Conservation (phyloP, 331 rosid species). For the Pyrus hybrid region DNA sequence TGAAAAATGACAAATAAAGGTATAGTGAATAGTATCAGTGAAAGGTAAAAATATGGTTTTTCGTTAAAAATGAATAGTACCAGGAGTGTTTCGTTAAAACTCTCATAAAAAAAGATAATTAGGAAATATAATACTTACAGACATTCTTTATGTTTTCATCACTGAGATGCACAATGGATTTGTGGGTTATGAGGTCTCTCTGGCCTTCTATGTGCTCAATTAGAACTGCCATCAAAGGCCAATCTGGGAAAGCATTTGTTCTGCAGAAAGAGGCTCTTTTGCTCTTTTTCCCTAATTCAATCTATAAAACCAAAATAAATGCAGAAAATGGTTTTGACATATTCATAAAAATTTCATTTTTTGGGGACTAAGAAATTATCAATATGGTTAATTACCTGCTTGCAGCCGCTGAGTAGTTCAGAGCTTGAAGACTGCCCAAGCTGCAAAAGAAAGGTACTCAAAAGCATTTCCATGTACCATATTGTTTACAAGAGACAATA, state of each 20-base stretch:
- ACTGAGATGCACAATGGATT: too few relatives aligned
- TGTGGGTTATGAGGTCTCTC: too few relatives aligned
- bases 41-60: too few relatives aligned
- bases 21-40: too few relatives aligned
- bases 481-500: too few relatives aligned
- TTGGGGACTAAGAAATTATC: background rate
- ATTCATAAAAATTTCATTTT: background rate
- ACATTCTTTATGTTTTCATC: too few relatives aligned
- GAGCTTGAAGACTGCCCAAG: slow-evolving; percentile 46
- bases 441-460: slow-evolving; percentile 31
- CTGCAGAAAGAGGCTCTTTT: slow-evolving; percentile 40
- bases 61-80: too few relatives aligned
- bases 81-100: too few relatives aligned
- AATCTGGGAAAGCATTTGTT: slow-evolving; percentile 73
- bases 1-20: too few relatives aligned
- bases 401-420: slow-evolving; percentile 23
- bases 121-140: slow-evolving; percentile 44
- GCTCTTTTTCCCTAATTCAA: slow-evolving; percentile 12
- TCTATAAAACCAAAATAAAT: slow-evolving; percentile 14
- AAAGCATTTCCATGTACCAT: background rate
- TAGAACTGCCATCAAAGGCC: slow-evolving; percentile 73
- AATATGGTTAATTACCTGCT: slow-evolving; percentile 28
- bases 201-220: slow-evolving; percentile 65
- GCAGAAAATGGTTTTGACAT: background rate
- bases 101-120: too few relatives aligned